Base-by-base conservation (phyloP, 1,284 basidiomycete species). In the Leccinum angustisporum region DNA sequence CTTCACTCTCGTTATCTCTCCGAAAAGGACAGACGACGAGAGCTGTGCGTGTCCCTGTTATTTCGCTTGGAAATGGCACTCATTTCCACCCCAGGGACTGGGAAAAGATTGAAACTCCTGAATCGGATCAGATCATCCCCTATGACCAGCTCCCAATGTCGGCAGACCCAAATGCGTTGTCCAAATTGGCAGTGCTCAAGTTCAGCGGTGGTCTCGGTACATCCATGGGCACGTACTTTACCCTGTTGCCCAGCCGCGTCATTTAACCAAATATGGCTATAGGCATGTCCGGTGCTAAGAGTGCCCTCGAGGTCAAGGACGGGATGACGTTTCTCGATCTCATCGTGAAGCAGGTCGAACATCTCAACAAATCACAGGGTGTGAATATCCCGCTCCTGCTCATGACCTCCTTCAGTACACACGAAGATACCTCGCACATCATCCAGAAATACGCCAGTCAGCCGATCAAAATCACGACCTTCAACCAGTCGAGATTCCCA, bases 321-420 rank as follows among this genome's bases (percentile, higher is more conserved):
- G 92, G 95, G 78, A 96, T 97, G 95, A 97, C 95, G 64, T 98
- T 98, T 87, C 86, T 98, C 67, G 96, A 98, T 79, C 83, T 98
- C 64, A 94, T 88, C 60, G 94, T 98, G 59, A 86, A 94, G 64
- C 95, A 98, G 79, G 96, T 98, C 69, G 95, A 98, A 76, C 86
- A 90, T 69, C 83, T 90, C 70, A 89, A 90, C 79, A 87, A 85
- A 60, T 83, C 84, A 51, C 76, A 80, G 66, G 81, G 80, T 59
- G 85, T 88, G 68, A 84, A 97, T 77, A 94, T 97, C 38, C 95
- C 95, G 36, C 92, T 98, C 76, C 93, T 98, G 79, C 87, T 98
- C 74, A 97, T 98, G 97, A 97, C 96, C 75, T 97, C 94, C 65
- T 98, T 98, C 88, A 97, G 97, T 84, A 98, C 96, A 51, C 94